These are phyloP conservation scores for Scleroderma bovista DNA, from an alignment of 768 basidiomycete species.

Conservation along the genomic window DNA sequence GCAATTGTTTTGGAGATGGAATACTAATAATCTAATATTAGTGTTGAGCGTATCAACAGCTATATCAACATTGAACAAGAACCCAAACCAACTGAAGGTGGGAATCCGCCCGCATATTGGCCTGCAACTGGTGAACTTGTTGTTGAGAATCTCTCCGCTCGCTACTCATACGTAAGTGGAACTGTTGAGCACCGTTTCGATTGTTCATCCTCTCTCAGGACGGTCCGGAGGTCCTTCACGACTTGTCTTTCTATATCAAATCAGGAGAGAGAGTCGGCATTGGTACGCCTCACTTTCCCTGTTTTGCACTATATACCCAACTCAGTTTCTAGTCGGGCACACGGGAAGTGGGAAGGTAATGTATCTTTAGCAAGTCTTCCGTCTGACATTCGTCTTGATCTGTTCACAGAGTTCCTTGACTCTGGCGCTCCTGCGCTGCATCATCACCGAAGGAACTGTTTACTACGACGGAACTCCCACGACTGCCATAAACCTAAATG, in stretches of 20 bases:
- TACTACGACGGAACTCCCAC: slow-evolving; percentile 46
- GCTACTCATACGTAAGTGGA: slow-evolving; percentile 33
- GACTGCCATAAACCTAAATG: slow-evolving; percentile 45
- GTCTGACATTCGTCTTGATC: neutral
- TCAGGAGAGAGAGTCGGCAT: slow-evolving; percentile 57
- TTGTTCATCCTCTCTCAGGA: slow-evolving; percentile 27
- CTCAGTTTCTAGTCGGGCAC: slow-evolving; percentile 40
- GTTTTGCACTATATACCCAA: neutral
- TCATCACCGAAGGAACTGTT: slow-evolving; percentile 47
- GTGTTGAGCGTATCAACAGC: slow-evolving; percentile 47
- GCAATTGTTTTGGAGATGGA: too few relatives aligned
- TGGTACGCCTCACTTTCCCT: slow-evolving; percentile 26
- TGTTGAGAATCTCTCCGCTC: slow-evolving; percentile 48
- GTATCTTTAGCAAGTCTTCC: slow-evolving; percentile 4
- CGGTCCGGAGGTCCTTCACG: slow-evolving; percentile 52
- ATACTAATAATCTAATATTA: slow-evolving; percentile 9
- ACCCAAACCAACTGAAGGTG: slow-evolving; percentile 32
- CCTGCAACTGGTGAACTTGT: slow-evolving; percentile 50
- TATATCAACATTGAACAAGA: slow-evolving; percentile 58
- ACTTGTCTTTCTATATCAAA: slow-evolving; percentile 45
- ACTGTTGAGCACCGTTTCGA: too few relatives aligned
- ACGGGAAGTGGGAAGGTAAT: slow-evolving; percentile 51
- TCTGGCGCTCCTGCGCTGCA: slow-evolving; percentile 48
- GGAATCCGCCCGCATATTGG: slow-evolving; percentile 60
- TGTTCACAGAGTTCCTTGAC: slow-evolving; percentile 42